These are phyloP conservation scores for Yarrowia keelungensis DNA, from an alignment of 805 yeast species.

Conservation along the genomic window DNA sequence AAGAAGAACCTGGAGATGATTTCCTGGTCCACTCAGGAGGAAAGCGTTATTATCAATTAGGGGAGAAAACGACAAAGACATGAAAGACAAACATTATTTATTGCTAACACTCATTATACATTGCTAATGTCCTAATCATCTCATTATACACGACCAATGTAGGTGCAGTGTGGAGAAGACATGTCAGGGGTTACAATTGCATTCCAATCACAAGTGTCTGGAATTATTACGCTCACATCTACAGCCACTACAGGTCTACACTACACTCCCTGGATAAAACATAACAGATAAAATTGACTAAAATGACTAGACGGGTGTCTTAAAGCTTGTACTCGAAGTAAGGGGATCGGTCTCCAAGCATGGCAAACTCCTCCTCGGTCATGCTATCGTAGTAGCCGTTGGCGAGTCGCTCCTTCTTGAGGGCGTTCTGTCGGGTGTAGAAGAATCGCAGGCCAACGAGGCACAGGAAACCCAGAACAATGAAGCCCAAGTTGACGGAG, in stretches of 20 bases:
- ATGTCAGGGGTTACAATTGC: too few species aligned
- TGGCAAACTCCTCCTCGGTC: conserved; percentile 22
- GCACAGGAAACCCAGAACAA: conserved; percentile 48
- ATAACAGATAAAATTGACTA: conserved; percentile 19
- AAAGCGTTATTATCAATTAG: not conserved
- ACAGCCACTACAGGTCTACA: too few species aligned
- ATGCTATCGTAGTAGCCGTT: conserved; percentile 24
- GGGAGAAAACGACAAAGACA: too few species aligned
- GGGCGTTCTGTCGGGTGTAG: conserved; percentile 29
- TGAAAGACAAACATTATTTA: too few species aligned
- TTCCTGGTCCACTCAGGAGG: conserved; percentile 22
- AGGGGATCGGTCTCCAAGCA: conserved; percentile 35
- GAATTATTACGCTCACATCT: too few species aligned
- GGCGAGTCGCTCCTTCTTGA: conserved; percentile 30
- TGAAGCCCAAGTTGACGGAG: conserved; percentile 56
- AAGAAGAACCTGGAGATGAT: conserved; percentile 12
- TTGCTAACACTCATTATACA: too few species aligned
- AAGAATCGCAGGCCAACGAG: conserved; percentile 31
- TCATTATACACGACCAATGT: too few species aligned
- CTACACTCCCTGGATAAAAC: not conserved
- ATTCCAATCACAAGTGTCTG: too few species aligned
- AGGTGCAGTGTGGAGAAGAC: too few species aligned
- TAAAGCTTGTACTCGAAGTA: conserved; percentile 36
- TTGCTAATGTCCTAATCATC: too few species aligned
- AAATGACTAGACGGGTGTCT: conserved; percentile 3